Conservation (phyloP, 306 rosid genomes). For the Sophora flavescens region DNA sequence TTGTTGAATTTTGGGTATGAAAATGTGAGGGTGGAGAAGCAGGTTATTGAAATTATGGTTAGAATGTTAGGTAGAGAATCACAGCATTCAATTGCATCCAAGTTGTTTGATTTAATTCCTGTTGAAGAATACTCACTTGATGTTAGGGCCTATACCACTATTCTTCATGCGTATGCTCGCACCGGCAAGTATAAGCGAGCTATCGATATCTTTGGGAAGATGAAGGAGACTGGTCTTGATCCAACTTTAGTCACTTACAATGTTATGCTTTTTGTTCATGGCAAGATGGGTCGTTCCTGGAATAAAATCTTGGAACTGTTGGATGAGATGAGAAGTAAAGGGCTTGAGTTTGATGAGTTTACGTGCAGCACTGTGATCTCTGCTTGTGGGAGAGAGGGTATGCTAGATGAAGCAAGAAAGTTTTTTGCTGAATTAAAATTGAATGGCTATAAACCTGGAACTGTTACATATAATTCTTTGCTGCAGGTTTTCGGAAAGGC, state of each 20-base stretch:
- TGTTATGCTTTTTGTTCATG: slow-evolving; percentile 95
- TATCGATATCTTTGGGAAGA: slow-evolving; percentile 69
- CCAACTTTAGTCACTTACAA: slow-evolving; percentile 94
- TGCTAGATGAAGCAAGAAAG: slow-evolving; percentile 82
- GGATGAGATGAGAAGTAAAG: slow-evolving; percentile 79
- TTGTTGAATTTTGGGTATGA: slow-evolving; percentile 56
- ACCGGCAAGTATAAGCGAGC: slow-evolving; percentile 80
- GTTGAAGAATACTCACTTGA: slow-evolving; percentile 80
- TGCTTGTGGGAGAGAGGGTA: slow-evolving; percentile 92
- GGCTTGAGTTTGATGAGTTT: slow-evolving; percentile 87
- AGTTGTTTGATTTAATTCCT: slow-evolving; percentile 80
- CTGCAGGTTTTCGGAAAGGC: slow-evolving; percentile 93
- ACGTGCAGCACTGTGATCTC: slow-evolving; percentile 94
- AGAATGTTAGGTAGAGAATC: slow-evolving; percentile 90
- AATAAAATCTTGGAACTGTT: slow-evolving; percentile 67
- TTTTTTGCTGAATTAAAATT: slow-evolving; percentile 72
- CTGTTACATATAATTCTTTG: slow-evolving; percentile 80
- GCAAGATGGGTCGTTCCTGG: slow-evolving; percentile 99
- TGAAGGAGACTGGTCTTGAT: slow-evolving; percentile 76
- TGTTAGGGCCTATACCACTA: slow-evolving; percentile 77
- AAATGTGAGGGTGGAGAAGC: slow-evolving; percentile 65
- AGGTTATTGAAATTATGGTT: slow-evolving; percentile 75
- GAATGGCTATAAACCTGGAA: slow-evolving; percentile 83
- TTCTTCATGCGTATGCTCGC: slow-evolving; percentile 82
- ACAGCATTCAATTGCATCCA: slow-evolving; percentile 79